phyloP scores from a whole-genome alignment of 177 flowering plant genomes.

The Vitis hybrid region DNA sequence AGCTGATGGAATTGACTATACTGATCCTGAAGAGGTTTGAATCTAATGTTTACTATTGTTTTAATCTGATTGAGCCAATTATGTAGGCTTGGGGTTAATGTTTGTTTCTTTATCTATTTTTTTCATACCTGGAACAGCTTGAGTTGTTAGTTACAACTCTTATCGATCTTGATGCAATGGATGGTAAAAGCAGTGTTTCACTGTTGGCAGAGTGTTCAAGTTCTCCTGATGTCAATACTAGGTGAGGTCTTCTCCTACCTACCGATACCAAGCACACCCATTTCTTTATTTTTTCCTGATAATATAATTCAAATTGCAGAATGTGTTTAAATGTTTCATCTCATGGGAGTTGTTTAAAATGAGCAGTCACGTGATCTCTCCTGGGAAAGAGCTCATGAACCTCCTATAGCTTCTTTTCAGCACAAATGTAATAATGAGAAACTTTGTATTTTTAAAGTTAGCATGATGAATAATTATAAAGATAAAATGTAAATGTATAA shows the following conservation, averaged over 20 bases:
- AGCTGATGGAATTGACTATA: constrained; percentile 95
- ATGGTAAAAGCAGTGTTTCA: constrained; percentile 92
- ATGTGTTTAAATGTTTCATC: too few species aligned
- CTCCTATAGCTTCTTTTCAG: too few species aligned
- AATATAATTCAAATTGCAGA: too few species aligned
- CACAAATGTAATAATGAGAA: too few species aligned
- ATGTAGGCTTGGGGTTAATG: not conserved
- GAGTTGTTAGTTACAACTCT: constrained; percentile 84
- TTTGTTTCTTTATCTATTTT: constrained; percentile 5
- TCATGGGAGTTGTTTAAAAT: too few species aligned
- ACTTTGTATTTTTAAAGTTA: too few species aligned
- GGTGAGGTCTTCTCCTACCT: constrained; percentile 34
- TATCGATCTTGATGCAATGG: constrained; percentile 99
- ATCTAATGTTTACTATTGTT: not conserved
- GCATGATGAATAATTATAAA: too few species aligned
- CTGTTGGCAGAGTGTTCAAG: constrained; percentile 89
- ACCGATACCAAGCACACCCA: too few species aligned
- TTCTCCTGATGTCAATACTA: constrained; percentile 87
- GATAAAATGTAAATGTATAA: too few species aligned
- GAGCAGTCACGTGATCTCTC: too few species aligned
- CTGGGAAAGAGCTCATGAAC: too few species aligned
- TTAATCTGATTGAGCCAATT: constrained; percentile 2
- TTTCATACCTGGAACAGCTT: constrained; percentile 56
- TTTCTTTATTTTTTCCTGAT: too few species aligned
- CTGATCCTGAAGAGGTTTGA: constrained; percentile 91